Evolutionary conservation across 2,329 filamentous ascomycete species (phyloP), one percentile per base, ranked within the genome.

Genomic region (Cytospora paraplurivora): DNA sequence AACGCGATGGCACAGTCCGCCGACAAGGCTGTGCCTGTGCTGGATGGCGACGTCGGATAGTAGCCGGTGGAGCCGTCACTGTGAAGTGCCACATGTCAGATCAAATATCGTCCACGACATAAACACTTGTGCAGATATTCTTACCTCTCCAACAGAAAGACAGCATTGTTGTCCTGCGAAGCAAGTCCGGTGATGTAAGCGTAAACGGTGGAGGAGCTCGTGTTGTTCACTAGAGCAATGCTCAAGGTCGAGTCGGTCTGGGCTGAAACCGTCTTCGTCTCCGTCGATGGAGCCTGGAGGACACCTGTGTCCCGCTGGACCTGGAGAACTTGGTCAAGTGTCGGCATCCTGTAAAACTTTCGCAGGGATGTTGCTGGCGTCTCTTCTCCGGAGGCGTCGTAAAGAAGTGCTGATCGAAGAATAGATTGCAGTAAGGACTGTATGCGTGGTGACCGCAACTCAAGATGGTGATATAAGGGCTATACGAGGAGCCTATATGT

Each of bases 121-220:
- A n/a, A 4, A 10, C 10, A n/a, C 3, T 17, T 7, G 11, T 6
- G 6, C 1, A 10, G n/a, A 38, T n/a, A n/a, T 37, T 56, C 60
- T 57, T 44, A 66, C 64, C 87, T 77, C 68, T 84, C 78, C 33
- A 93, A 78, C 51, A 93, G 78, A 65, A 88, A 82, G 21, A 88
- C 79, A 15, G 79, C 79, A 69, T 85, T 84, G 72, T 83, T 81
- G 19, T 84, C 83, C 71, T 86, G 81, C 52, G 88, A 71, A 37
- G 86, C 85, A 19, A 81, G 79, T 21, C 90, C 90, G 1, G 88
- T 93, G 70, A 95, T 83, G 73, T 91, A 89, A 21, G 87, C 89
- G 70, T 85, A 92, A 51, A 87, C 83, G 38, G 76, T 82, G 59
- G 78, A 76, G 1, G 88, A 87, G 35, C 76, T 76, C 1, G 88